Evolutionary conservation across 139 green algal species (phyloP), one percentile per base, ranked within the genome.

Genomic region (Desmodesmus armatus): DNA sequence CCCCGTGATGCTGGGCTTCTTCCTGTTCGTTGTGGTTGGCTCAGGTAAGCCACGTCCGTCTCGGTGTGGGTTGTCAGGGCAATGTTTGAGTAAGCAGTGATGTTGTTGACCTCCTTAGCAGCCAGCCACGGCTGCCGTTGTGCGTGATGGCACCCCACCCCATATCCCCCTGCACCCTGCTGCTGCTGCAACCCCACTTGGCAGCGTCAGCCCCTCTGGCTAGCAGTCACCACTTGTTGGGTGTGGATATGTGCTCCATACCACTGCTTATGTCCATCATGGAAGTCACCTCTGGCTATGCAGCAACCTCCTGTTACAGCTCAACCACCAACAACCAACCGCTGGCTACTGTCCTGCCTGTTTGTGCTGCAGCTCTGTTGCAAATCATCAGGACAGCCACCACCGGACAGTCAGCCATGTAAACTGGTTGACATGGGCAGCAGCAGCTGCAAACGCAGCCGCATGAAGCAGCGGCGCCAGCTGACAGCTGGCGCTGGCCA

Each of bases 11-110:
- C 88, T 96, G 67, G 93, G 89, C n/a, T 96, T 96, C 89, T 96
- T 96, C 88, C 81, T 96, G 43, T 96, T 96, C 87, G 93, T 96
- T 3, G 91, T 96, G 0, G 90, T 95, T 39, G 92, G 92, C 39
- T 94, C 89, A 83, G 92, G 94, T 95, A 82, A 66, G 86, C 47
- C 47, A 21, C 47, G 7, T 7, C 47, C 7, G 47, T 13, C 47
- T 55, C 7, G 47, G 7, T 55, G 47, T 21, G 7, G 9, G 7
- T 55, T 7, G 47, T 7, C 7, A 21, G 47, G 9, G 47, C 47
- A 7, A 55, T 55, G 47, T 55, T 7, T 55, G 47, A 13, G 13
- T 55, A 21, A 55, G 47, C n/a, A n/a, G n/a, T n/a, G n/a, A n/a
- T n/a, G n/a, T n/a, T n/a, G n/a, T n/a, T n/a, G n/a, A n/a, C n/a